phyloP scores from a whole-genome alignment of 768 basidiomycete species.

The Trametes elegans region DNA sequence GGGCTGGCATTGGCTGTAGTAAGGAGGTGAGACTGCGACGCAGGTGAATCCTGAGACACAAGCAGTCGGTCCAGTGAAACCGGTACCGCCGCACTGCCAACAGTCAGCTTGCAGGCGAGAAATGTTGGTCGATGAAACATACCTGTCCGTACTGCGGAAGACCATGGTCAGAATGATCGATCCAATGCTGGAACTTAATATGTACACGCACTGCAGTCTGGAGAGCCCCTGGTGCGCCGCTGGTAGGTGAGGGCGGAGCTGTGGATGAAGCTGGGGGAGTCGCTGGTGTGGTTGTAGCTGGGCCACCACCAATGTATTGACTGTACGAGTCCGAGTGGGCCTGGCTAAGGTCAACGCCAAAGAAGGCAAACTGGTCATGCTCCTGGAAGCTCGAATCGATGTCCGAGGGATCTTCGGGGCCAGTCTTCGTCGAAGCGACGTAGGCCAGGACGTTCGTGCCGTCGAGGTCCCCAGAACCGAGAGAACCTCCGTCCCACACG shows the following conservation, averaged over 20 bases:
- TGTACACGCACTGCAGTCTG: slow-evolving; percentile 25
- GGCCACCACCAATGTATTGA: slow-evolving; percentile 18
- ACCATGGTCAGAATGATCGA: neutral
- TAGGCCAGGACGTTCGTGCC: slow-evolving; percentile 28
- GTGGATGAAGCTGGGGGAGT: slow-evolving; percentile 2
- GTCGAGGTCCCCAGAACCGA: slow-evolving; percentile 26
- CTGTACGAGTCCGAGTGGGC: slow-evolving; percentile 25
- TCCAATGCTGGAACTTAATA: neutral
- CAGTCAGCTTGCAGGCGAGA: neutral
- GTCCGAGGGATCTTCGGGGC: slow-evolving; percentile 25
- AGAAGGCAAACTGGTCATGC: slow-evolving; percentile 31
- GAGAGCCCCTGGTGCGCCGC: slow-evolving; percentile 6
- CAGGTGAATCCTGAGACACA: slow-evolving; percentile 24
- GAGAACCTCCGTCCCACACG: slow-evolving; percentile 28
- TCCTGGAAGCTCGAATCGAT: slow-evolving; percentile 29
- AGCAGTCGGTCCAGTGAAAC: slow-evolving; percentile 21
- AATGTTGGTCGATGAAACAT: neutral
- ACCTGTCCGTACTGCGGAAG: slow-evolving; percentile 25
- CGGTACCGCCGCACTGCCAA: slow-evolving; percentile 23
- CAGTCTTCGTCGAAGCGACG: slow-evolving; percentile 24
- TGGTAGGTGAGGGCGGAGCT: slow-evolving; percentile 8
- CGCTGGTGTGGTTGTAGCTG: slow-evolving; percentile 4
- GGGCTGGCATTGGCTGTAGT: slow-evolving; percentile 28
- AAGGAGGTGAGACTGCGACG: slow-evolving; percentile 26
- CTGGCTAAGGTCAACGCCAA: slow-evolving; percentile 25